Conservation (phyloP, 2,329 filamentous ascomycete species). For the Neocatenulostroma microsporum region DNA sequence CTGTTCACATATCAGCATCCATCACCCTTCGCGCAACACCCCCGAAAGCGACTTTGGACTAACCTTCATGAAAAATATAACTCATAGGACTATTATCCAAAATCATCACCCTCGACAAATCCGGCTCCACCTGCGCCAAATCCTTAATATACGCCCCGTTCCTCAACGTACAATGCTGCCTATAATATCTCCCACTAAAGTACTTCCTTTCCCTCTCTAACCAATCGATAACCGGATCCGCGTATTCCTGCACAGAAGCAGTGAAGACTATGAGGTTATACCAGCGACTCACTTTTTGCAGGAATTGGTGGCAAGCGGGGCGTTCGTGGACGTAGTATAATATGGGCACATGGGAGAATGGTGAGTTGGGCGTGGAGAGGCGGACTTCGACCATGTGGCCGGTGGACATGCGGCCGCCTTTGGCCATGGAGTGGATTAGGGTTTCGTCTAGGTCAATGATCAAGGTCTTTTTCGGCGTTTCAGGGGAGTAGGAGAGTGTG, state of each 20-base stretch:
- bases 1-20: too few relatives aligned
- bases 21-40: too few relatives aligned
- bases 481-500: slow-evolving; percentile 50
- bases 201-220: slow-evolving; percentile 94
- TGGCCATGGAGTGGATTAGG: slow-evolving; percentile 94
- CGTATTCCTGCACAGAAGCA: slow-evolving; percentile 95
- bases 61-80: slow-evolving; percentile 98
- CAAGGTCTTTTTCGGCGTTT: slow-evolving; percentile 75
- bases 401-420: slow-evolving; percentile 88
- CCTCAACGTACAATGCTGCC: slow-evolving; percentile 92
- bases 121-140: slow-evolving; percentile 88
- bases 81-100: slow-evolving; percentile 96
- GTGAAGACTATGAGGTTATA: slow-evolving; percentile 97
- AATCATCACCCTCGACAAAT: slow-evolving; percentile 97
- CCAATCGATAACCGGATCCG: slow-evolving; percentile 98
- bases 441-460: slow-evolving; percentile 96
- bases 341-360: slow-evolving; percentile 63
- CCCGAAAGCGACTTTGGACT: too few relatives aligned
- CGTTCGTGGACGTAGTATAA: slow-evolving; percentile 98
- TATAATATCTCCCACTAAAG: slow-evolving; percentile 87
- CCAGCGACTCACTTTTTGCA: slow-evolving; percentile 92
- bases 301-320: slow-evolving; percentile 91
- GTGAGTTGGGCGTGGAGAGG: slow-evolving; percentile 1
- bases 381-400: slow-evolving; percentile 96
- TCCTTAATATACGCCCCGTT: slow-evolving; percentile 99